phyloP scores from a whole-genome alignment of 2,329 filamentous ascomycete species.

The Aspergillus sp. region DNA sequence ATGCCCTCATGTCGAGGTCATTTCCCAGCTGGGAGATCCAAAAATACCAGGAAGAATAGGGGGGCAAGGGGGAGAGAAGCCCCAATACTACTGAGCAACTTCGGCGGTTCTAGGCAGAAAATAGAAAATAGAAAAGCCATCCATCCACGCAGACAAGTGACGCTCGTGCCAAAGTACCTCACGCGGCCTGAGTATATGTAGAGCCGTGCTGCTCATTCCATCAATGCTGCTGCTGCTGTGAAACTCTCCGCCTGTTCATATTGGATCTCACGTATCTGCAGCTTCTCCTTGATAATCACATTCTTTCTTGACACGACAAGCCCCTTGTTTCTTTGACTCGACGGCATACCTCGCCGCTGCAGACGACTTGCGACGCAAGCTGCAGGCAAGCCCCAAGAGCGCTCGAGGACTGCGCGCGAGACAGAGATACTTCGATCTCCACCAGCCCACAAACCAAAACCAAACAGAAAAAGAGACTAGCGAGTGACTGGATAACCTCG shows the following conservation, averaged over 20 bases:
- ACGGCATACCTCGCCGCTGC: background rate
- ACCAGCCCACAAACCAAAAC: slow-evolving; percentile 5
- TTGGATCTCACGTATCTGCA: background rate
- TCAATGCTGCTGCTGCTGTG: background rate
- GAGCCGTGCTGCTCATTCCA: background rate
- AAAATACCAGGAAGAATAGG: slow-evolving; percentile 4
- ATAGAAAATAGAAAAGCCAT: background rate
- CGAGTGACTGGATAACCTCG: slow-evolving; percentile 6
- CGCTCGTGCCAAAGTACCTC: slow-evolving; percentile 9
- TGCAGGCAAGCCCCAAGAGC: background rate
- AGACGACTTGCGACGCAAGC: background rate
- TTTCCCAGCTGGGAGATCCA: background rate
- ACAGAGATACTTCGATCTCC: background rate
- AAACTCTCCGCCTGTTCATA: background rate
- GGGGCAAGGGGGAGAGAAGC: background rate
- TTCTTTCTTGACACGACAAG: slow-evolving; percentile 5
- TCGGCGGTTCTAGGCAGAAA: slow-evolving; percentile 1
- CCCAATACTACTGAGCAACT: background rate
- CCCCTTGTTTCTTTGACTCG: slow-evolving; percentile 5
- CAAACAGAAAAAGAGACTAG: slow-evolving; percentile 13
- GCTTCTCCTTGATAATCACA: slow-evolving; percentile 5
- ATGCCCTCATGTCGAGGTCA: slow-evolving; percentile 3
- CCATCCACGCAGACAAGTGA: background rate
- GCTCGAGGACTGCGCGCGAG: background rate
- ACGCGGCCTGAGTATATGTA: background rate